phyloP scores from a whole-genome alignment of 1,284 basidiomycete species.

The Malassezia caprae region DNA sequence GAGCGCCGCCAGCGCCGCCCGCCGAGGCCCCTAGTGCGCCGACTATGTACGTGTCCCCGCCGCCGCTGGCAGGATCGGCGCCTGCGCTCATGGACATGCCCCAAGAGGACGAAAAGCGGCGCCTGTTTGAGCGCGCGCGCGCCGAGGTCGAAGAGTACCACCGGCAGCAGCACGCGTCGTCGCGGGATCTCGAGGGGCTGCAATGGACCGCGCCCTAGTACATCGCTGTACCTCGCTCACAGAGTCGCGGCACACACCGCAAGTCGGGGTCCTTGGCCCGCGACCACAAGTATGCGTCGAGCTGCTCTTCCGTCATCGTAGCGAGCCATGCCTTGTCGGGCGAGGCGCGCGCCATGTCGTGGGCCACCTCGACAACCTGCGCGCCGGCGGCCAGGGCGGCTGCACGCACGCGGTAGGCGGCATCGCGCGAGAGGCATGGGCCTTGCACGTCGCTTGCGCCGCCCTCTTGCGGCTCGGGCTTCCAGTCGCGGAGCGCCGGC shows the following conservation, averaged over 20 bases:
- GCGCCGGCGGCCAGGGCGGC: slow-evolving; percentile 28
- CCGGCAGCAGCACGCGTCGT: slow-evolving; percentile 14
- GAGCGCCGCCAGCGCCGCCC: background rate
- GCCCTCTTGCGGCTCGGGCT: background rate
- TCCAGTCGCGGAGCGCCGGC: slow-evolving; percentile 5
- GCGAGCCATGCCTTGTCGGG: slow-evolving; percentile 18
- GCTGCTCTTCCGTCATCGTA: slow-evolving; percentile 31
- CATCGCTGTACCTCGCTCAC: slow-evolving; percentile 25
- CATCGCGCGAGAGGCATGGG: slow-evolving; percentile 18
- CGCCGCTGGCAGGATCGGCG: background rate
- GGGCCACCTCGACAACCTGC: slow-evolving; percentile 22
- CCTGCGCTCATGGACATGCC: slow-evolving; percentile 5
- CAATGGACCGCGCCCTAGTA: slow-evolving; percentile 15
- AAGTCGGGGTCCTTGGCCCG: slow-evolving; percentile 30
- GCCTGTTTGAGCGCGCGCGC: slow-evolving; percentile 35
- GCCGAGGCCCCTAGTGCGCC: background rate
- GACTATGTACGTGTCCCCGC: background rate
- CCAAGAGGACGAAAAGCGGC: slow-evolving; percentile 40
- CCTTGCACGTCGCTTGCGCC: slow-evolving; percentile 5
- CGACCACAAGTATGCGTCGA: slow-evolving; percentile 43
- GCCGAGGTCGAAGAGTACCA: slow-evolving; percentile 43
- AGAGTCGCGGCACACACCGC: slow-evolving; percentile 30
- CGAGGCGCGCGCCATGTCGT: slow-evolving; percentile 17
- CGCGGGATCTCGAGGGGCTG: background rate
- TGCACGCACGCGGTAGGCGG: slow-evolving; percentile 36